phyloP scores from a whole-genome alignment of 768 basidiomycete genomes.

The Pleurotus cornucopiae region DNA sequence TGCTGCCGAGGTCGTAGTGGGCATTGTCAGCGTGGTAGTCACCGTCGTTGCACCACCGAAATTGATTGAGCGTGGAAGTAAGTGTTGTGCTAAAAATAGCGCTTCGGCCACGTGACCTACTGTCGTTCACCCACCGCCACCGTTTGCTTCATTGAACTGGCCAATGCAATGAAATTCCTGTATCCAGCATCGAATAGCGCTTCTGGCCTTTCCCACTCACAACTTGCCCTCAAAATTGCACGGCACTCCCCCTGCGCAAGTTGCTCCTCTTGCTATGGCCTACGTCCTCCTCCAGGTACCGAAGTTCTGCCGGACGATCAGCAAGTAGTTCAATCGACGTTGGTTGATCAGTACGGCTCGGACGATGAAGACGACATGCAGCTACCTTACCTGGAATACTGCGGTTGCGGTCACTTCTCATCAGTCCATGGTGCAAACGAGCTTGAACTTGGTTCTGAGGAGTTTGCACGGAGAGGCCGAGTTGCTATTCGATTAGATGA shows the following conservation, averaged over 20 bases:
- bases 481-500: constrained; percentile 82
- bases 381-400: constrained; percentile 51
- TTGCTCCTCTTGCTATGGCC: constrained; percentile 65
- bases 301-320: constrained; percentile 56
- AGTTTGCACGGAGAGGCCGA: constrained; percentile 68
- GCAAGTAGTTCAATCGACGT: constrained; percentile 39
- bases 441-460: constrained; percentile 47
- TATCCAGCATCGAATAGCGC: constrained; percentile 63
- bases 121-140: no score
- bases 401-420: constrained; percentile 67
- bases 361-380: constrained; percentile 57
- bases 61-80: not conserved
- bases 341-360: constrained; percentile 63
- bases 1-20: not conserved
- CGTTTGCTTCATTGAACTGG: not conserved
- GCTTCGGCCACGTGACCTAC: not conserved
- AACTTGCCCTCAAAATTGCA: constrained; percentile 72
- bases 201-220: constrained; percentile 42
- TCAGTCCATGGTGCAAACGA: constrained; percentile 66
- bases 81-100: not conserved
- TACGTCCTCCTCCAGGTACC: constrained; percentile 59
- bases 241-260: constrained; percentile 69
- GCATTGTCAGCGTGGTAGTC: not conserved
- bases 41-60: not conserved
- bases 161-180: constrained; percentile 48